Evolutionary conservation across 139 green algal species (phyloP), one percentile per base, ranked within the genome.

Genomic region (Micractinium conductrix): DNA sequence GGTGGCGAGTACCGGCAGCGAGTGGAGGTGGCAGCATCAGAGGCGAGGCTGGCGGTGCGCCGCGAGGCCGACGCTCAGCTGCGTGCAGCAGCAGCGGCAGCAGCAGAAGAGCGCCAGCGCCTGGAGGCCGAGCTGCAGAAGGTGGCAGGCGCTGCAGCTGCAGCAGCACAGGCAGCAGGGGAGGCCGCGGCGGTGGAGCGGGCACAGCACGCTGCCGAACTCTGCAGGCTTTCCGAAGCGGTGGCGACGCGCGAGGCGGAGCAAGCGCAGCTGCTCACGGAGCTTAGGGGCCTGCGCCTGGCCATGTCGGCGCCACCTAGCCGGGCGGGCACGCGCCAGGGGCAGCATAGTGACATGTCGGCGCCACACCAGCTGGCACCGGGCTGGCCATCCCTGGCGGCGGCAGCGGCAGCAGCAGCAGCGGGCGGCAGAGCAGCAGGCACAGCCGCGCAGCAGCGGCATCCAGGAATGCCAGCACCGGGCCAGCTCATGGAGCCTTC

Each of bases 11-110:
- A 75, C 42, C 5, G 40, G 40, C 69, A n/a, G 69, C 69, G 69
- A 0, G 69, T 75, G 69, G 24, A 75, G 69, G 69, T 75, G 69
- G 69, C 69, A n/a, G 69, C 69, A 8, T 38, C 69, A 53, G 69
- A 75, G 69, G 69, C 69, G 42, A 38, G 69, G 40, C 69, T 75
- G 5, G 26, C 69, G 30, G 69, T 40, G 40, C 69, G 53, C 40
- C 69, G 43, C 24, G 40, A 75, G 69, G 69, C 69, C 7, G 69
- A 38, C 3, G 40, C 5, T 24, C 40, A 53, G 24, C 26, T 38
- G 37, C 43, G 28, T 0, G 24, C n/a, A 40, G 28, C 33, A 24
- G 24, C 50, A 37, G 38, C 69, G 24, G 69, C 38, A 6, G 69
- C 69, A 9, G 33, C 16, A 8, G 40, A 33, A 26, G 69, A 53